Evolutionary conservation across 352 stramenopile genomes (phyloP), one percentile per base, ranked within the genome.

Genomic region (Aphanomyces cochlioides): DNA sequence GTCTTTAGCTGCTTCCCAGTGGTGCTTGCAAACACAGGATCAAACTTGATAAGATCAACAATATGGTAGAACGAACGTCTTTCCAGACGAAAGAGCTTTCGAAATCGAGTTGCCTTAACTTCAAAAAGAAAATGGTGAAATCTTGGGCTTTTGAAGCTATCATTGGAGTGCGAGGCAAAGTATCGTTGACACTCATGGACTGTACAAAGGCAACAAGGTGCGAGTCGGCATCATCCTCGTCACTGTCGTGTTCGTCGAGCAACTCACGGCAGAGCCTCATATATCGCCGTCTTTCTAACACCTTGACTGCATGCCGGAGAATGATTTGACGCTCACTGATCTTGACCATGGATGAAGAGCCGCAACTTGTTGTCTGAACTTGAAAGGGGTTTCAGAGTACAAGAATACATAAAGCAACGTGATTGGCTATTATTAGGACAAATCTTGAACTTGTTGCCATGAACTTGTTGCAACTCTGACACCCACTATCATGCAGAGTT

Each of bases 11-110:
- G 48, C 12, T 34, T 34, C 7, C 6, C 12, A 57, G 19, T 34
- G 19, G 7, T n/a, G n/a, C n/a, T n/a, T n/a, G n/a, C n/a, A n/a
- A n/a, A n/a, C n/a, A n/a, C n/a, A 36, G 6, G 5, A 15, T 57
- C 15, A 7, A 7, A 7, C 12, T 57, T 21, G 19, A 57, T n/a
- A n/a, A 57, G 48, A 6, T 15, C 50, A 36, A 58, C 50, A 36
- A 58, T 58, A 28, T 28, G 15, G 7, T 58, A 37, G 21, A 58
- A 58, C 36, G 50, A 58, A 12, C 1, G 50, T 36, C 50, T 17
- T 36, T 58, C 50, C 50, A 58, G 8, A 17, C 50, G 50, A 57
- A 57, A 57, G 15, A 57, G 50, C 50, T 58, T 58, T 19, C 50
- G 50, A 36, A 58, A 58, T 12, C 50, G 50, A 19, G 50, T 36